phyloP scores from a whole-genome alignment of 192 early-diverging fungal species.

The Gaertneriomyces sp. region DNA sequence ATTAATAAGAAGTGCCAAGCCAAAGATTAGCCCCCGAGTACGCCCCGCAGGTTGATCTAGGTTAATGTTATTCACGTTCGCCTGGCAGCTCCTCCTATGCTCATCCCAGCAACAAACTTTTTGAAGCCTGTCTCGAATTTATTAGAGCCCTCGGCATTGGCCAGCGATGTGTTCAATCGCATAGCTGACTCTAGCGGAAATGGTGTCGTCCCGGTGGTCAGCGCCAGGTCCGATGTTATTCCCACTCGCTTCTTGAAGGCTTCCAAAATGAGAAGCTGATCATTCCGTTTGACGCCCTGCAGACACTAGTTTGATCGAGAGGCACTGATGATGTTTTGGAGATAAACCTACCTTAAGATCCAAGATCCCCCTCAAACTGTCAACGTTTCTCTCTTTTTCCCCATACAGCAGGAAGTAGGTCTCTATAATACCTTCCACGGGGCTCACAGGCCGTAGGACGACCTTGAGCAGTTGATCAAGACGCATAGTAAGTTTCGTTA shows the following conservation, averaged over 20 bases:
- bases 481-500: slow-evolving; percentile 68
- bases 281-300: slow-evolving; percentile 41
- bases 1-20: no score
- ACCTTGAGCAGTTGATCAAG: slow-evolving; percentile 88
- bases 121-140: slow-evolving; percentile 26
- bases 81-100: neutral
- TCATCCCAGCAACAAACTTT: slow-evolving; percentile 31
- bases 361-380: slow-evolving; percentile 74
- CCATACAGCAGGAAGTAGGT: slow-evolving; percentile 82
- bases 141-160: slow-evolving; percentile 7
- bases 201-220: neutral
- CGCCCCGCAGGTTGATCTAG: no score
- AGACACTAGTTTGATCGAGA: neutral
- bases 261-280: slow-evolving; percentile 39
- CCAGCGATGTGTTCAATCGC: slow-evolving; percentile 3
- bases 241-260: slow-evolving; percentile 32
- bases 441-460: slow-evolving; percentile 78
- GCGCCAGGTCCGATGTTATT: neutral
- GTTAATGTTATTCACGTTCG: no score
- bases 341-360: slow-evolving; percentile 67
- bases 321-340: neutral
- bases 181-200: neutral
- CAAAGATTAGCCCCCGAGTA: no score
- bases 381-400: slow-evolving; percentile 55
- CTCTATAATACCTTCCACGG: slow-evolving; percentile 77